A percentile compares a stretch with the other conserved stretches of the same genome.
phyloP scores from a whole-genome alignment of 495 filamentous ascomycete genomes.

The Penicillium paradoxum region DNA sequence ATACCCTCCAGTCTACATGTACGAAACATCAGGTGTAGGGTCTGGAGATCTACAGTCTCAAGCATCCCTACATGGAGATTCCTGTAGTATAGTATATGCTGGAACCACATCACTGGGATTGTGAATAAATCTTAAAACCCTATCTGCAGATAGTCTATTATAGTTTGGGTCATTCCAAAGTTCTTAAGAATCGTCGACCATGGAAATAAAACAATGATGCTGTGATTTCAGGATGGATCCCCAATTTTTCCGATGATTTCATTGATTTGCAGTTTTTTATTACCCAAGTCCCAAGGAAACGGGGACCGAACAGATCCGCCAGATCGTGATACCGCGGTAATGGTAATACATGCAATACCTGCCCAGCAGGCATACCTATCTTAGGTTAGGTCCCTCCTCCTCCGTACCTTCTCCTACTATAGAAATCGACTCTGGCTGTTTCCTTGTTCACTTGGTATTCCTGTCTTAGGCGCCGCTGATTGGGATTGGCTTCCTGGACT shows the following conservation, averaged over 20 bases:
- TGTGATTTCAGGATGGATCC: background rate
- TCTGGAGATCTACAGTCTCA: background rate
- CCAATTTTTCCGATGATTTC: conserved; percentile 18
- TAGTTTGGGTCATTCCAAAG: too few relatives aligned
- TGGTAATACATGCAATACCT: conserved; percentile 2
- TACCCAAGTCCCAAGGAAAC: conserved; percentile 6
- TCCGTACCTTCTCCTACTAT: too few relatives aligned
- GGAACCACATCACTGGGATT: too few relatives aligned
- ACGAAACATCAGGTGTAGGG: background rate
- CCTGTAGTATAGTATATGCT: too few relatives aligned
- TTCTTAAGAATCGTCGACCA: too few relatives aligned
- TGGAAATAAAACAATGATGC: background rate
- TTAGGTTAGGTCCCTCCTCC: too few relatives aligned
- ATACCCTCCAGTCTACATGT: background rate
- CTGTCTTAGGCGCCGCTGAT: too few relatives aligned
- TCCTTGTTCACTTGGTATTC: background rate
- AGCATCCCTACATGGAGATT: too few relatives aligned
- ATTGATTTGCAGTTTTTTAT: conserved; percentile 4
- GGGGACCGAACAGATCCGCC: conserved; percentile 17
- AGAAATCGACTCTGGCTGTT: too few relatives aligned
- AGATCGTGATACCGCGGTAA: background rate
- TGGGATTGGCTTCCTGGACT: too few relatives aligned
- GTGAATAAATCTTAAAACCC: too few relatives aligned
- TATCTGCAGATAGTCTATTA: too few relatives aligned
- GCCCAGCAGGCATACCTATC: background rate